Evolutionary conservation across 2,329 filamentous ascomycete species (phyloP).

Genomic region (Tolypocladium capitatum): DNA sequence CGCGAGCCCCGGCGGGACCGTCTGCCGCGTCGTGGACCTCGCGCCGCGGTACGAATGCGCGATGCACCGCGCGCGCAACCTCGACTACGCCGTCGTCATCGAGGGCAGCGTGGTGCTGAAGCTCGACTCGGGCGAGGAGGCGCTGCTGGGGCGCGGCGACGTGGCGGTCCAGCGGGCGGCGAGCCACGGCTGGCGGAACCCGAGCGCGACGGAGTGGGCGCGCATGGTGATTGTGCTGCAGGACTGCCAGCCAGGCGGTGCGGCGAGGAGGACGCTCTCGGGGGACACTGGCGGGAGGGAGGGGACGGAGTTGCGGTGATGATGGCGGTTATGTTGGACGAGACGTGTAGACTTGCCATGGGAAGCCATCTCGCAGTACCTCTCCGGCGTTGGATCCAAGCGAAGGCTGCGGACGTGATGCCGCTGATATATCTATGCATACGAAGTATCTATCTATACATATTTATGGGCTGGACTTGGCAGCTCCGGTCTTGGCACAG

Average conservation of each 20-base stretch:
- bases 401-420: no score
- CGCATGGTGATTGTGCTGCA: slow-evolving; percentile 30
- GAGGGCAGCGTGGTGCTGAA: slow-evolving; percentile 39
- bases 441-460: no score
- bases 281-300: background rate
- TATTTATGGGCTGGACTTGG: background rate
- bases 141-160: slow-evolving; percentile 34
- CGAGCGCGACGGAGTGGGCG: slow-evolving; percentile 31
- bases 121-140: slow-evolving; percentile 36
- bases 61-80: slow-evolving; percentile 39
- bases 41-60: slow-evolving; percentile 22
- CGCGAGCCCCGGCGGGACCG: slow-evolving; percentile 22
- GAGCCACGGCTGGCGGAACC: slow-evolving; percentile 40
- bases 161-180: slow-evolving; percentile 42
- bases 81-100: slow-evolving; percentile 42
- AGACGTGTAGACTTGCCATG: background rate
- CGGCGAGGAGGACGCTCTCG: background rate
- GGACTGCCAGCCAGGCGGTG: slow-evolving; percentile 11
- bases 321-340: no score
- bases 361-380: background rate
- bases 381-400: background rate
- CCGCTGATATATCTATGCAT: background rate
- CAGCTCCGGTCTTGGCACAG: background rate
- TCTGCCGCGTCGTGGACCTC: slow-evolving; percentile 35
- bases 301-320: background rate